Evolutionary conservation across 345 rosid genomes (phyloP).

Genomic region (Citropsis articulata): DNA sequence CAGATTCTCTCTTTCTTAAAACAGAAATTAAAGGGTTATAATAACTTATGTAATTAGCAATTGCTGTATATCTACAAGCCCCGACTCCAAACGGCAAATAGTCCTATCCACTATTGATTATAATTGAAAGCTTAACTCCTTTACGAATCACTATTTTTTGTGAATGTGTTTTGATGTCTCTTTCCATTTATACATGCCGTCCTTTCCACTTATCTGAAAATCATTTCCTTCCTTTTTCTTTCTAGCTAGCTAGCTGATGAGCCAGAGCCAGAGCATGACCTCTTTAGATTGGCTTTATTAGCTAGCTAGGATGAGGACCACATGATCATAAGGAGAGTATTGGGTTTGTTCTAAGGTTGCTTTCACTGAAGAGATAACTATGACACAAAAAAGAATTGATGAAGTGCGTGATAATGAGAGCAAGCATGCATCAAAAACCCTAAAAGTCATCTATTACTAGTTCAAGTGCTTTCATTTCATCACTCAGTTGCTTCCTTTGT

Average conservation of each 20-base stretch:
- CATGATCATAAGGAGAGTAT: conserved; percentile 40
- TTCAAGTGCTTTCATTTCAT: conserved; percentile 36
- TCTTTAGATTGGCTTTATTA: conserved; percentile 42
- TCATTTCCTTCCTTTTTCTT: conserved; percentile 11
- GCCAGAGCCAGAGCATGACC: conserved; percentile 15
- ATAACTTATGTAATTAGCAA: conserved; percentile 1
- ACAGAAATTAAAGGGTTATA: neutral
- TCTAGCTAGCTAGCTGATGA: conserved; percentile 36
- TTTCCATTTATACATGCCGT: conserved; percentile 80
- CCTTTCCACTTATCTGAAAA: conserved; percentile 30
- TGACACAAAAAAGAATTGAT: conserved; percentile 25
- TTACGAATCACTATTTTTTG: conserved; percentile 17
- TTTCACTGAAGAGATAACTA: conserved; percentile 59
- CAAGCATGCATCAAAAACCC: conserved; percentile 22
- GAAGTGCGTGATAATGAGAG: conserved; percentile 40
- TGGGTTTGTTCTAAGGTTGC: conserved; percentile 71
- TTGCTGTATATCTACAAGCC: conserved; percentile 5
- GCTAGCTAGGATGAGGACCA: conserved; percentile 55
- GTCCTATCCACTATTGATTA: conserved; percentile 29
- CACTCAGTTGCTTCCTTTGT: neutral
- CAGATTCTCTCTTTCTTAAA: neutral
- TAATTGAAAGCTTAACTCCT: conserved; percentile 7
- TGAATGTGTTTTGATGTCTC: conserved; percentile 22
- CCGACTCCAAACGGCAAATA: conserved; percentile 13
- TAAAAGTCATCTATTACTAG: conserved; percentile 18